These are phyloP conservation scores for Chamaecyparis obtusa DNA, from an alignment of 75 land plant species.

Conservation along the genomic window DNA sequence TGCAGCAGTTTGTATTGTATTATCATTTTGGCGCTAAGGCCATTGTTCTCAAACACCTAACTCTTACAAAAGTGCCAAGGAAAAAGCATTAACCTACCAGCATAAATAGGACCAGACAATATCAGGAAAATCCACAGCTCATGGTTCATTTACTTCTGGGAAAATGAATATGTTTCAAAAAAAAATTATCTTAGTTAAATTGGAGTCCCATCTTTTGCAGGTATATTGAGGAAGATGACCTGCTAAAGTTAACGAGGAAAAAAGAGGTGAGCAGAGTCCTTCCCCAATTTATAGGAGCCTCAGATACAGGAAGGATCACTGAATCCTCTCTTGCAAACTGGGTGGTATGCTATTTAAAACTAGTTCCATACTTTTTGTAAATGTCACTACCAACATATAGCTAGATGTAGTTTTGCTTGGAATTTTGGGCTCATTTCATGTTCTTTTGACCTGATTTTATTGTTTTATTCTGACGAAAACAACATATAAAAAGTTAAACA, in stretches of 20 bases:
- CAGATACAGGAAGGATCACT: conserved; percentile 41
- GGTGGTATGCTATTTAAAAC: not conserved
- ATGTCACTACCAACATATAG: not conserved
- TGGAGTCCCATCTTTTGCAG: conserved; percentile 13
- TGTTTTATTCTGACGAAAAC: no score
- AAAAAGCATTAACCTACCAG: no score
- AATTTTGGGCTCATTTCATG: not conserved
- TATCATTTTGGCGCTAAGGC: no score
- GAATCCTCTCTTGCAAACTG: conserved; percentile 28
- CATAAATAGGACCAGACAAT: no score
- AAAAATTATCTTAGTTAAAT: not conserved
- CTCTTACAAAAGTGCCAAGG: no score
- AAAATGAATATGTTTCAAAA: not conserved
- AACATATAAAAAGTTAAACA: no score
- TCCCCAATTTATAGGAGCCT: conserved; percentile 43
- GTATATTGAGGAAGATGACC: conserved; percentile 44
- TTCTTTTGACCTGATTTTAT: not conserved
- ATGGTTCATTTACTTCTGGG: not conserved
- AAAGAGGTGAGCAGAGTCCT: conserved; percentile 32
- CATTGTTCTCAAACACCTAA: no score
- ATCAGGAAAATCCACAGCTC: not conserved
- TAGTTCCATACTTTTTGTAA: no score
- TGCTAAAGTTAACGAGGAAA: conserved; percentile 29
- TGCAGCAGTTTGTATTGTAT: no score
- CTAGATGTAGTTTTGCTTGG: not conserved